These are phyloP conservation scores for Podaxis sp. DNA, from an alignment of 768 basidiomycete genomes.

Conservation along the genomic window DNA sequence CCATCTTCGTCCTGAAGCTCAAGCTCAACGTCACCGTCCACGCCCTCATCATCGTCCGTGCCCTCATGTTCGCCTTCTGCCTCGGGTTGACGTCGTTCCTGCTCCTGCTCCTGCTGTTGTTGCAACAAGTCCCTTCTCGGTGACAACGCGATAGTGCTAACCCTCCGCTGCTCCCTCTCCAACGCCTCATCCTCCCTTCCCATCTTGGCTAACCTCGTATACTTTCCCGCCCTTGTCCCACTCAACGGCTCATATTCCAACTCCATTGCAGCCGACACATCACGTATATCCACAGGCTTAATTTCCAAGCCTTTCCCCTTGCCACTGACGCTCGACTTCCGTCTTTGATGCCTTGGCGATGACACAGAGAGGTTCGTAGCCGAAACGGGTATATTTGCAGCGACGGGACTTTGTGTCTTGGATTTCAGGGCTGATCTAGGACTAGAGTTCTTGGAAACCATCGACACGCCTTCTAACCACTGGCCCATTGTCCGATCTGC, in stretches of 20 bases:
- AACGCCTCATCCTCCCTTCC: slow-evolving; percentile 36
- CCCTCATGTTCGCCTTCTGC: background rate
- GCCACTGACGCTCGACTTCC: background rate
- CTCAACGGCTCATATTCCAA: slow-evolving; percentile 27
- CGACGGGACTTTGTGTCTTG: background rate
- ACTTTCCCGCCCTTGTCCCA: slow-evolving; percentile 22
- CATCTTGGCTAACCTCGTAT: slow-evolving; percentile 31
- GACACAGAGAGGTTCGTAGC: background rate
- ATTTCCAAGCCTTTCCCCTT: slow-evolving; percentile 20
- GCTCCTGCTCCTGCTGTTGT: slow-evolving; percentile 9
- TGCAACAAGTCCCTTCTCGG: slow-evolving; percentile 6
- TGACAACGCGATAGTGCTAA: slow-evolving; percentile 26
- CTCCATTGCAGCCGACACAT: background rate
- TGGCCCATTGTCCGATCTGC: slow-evolving; percentile 26
- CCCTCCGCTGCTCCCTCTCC: slow-evolving; percentile 33
- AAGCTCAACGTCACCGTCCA: slow-evolving; percentile 12
- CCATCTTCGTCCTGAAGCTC: slow-evolving; percentile 11
- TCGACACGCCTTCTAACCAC: background rate
- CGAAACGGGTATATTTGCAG: background rate
- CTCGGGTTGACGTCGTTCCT: background rate
- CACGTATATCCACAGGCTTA: slow-evolving; percentile 16
- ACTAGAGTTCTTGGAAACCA: background rate
- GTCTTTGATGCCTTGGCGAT: background rate
- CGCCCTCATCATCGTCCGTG: background rate
- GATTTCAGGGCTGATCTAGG: background rate